Percentiles rank a stretch among this genome's conserved stretches.
phyloP scores from a whole-genome alignment of 2,329 filamentous ascomycete genomes.

The Aureobasidium mangrovei region DNA sequence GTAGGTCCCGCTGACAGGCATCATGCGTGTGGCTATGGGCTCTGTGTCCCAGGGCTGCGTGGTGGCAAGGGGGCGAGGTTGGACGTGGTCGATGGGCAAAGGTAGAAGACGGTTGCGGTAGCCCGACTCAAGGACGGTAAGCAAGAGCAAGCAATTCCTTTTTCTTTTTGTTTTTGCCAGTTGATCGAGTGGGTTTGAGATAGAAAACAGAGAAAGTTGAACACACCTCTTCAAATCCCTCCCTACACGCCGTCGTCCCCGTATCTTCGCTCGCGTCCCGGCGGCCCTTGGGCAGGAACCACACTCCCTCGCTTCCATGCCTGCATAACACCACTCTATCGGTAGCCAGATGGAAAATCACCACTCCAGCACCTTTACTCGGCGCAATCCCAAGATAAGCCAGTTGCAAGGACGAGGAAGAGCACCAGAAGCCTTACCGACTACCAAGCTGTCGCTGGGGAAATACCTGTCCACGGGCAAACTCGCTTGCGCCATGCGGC shows the following conservation, averaged over 20 bases:
- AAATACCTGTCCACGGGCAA: conserved; percentile 7
- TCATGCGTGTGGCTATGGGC: conserved; percentile 38
- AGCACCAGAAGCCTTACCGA: not conserved
- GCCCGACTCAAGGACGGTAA: conserved; percentile 28
- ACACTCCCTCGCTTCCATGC: conserved; percentile 33
- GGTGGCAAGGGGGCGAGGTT: conserved; percentile 31
- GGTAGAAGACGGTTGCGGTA: conserved; percentile 43
- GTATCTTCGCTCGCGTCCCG: conserved; percentile 40
- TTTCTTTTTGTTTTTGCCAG: not conserved
- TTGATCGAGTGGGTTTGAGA: not conserved
- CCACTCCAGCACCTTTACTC: conserved; percentile 34
- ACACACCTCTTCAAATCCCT: conserved; percentile 42
- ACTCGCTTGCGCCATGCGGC: not conserved
- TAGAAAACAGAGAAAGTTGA: not conserved
- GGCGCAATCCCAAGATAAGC: not conserved
- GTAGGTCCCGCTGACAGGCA: conserved; percentile 27
- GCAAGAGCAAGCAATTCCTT: not conserved
- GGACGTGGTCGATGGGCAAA: conserved; percentile 35
- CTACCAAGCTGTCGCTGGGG: conserved; percentile 1
- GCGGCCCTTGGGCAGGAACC: conserved; percentile 43
- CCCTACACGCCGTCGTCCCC: conserved; percentile 35
- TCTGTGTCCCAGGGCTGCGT: conserved; percentile 30
- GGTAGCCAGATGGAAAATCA: conserved; percentile 42
- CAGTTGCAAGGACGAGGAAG: conserved; percentile 17
- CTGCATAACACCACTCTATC: conserved; percentile 41